A percentile compares a stretch with the other conserved stretches of the same genome.
Conservation (phyloP, 2,329 filamentous ascomycete genomes). For the Xylaria sp. region DNA sequence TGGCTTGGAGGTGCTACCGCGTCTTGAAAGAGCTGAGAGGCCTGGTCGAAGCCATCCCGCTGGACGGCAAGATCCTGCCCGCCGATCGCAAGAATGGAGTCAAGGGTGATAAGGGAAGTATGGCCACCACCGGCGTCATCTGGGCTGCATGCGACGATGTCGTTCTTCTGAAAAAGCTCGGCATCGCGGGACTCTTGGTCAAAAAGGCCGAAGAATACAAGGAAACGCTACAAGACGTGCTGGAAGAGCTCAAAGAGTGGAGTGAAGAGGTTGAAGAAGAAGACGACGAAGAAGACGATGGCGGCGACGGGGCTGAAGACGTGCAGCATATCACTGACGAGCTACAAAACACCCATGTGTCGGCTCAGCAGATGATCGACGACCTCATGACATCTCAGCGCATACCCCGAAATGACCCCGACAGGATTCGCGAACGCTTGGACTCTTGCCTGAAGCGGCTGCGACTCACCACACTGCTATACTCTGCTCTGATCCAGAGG, state of each 20-base stretch:
- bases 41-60: conserved; percentile 69
- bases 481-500: conserved; percentile 75
- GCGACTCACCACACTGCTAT: conserved; percentile 75
- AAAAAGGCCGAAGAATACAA: conserved; percentile 78
- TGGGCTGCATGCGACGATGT: conserved; percentile 87
- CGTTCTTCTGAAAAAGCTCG: conserved; percentile 70
- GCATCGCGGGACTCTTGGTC: conserved; percentile 76
- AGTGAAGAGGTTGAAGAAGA: conserved; percentile 75
- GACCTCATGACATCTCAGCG: conserved; percentile 72
- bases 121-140: conserved; percentile 77
- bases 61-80: conserved; percentile 65
- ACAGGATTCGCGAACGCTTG: conserved; percentile 72
- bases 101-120: conserved; percentile 61
- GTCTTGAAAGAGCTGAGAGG: conserved; percentile 71
- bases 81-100: conserved; percentile 60
- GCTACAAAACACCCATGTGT: conserved; percentile 49
- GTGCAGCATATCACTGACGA: conserved; percentile 56
- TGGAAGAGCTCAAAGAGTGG: conserved; percentile 90
- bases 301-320: conserved; percentile 55
- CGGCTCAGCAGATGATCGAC: conserved; percentile 71
- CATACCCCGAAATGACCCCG: conserved; percentile 72
- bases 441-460: conserved; percentile 72
- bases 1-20: conserved; percentile 67
- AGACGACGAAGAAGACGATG: conserved; percentile 63
- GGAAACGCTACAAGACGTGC: conserved; percentile 81